Conservation (phyloP, 371 early-diverging fungal genomes). For the Basidiobolus heterosporus region DNA sequence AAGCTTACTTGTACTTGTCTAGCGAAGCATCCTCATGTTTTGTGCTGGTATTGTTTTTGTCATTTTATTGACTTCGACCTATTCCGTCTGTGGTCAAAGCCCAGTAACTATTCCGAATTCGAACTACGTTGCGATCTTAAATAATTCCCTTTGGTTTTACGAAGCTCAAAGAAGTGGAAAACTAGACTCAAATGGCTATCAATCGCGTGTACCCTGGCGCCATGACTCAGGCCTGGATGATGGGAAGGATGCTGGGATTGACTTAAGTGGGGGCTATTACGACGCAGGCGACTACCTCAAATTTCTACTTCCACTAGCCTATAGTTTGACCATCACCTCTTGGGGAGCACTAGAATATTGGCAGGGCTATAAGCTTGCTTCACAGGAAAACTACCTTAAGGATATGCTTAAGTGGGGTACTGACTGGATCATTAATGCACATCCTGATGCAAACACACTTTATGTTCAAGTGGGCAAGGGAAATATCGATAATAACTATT, state of each 20-base stretch:
- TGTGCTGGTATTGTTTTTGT: too few relatives aligned
- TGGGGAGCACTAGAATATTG: conserved; percentile 40
- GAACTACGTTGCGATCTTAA: conserved; percentile 10
- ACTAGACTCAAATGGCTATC: conserved; percentile 21
- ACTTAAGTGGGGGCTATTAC: conserved; percentile 21
- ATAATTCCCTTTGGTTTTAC: conserved; percentile 27
- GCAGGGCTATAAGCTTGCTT: conserved; percentile 33
- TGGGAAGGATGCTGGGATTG: conserved; percentile 23
- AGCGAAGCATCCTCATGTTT: too few relatives aligned
- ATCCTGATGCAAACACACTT: conserved; percentile 24
- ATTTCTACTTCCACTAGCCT: conserved; percentile 36
- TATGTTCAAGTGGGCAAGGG: conserved; percentile 17
- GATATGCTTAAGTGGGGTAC: conserved; percentile 43
- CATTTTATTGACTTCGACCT: too few relatives aligned
- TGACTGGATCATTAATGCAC: conserved; percentile 43
- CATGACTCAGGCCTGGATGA: conserved; percentile 28
- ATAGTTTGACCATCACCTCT: conserved; percentile 23
- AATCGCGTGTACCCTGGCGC: conserved; percentile 14
- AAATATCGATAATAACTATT: conserved; percentile 17
- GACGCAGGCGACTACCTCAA: conserved; percentile 37
- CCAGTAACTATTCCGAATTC: too few relatives aligned
- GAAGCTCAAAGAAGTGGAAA: conserved; percentile 40
- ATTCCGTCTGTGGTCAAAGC: too few relatives aligned
- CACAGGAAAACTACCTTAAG: conserved; percentile 22
- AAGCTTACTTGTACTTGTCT: too few relatives aligned